A percentile compares a stretch with the other conserved stretches of the same genome.
These are phyloP conservation scores for Dactylonectria estremocensis DNA, from an alignment of 2,329 filamentous ascomycete genomes.

Conservation along the genomic window DNA sequence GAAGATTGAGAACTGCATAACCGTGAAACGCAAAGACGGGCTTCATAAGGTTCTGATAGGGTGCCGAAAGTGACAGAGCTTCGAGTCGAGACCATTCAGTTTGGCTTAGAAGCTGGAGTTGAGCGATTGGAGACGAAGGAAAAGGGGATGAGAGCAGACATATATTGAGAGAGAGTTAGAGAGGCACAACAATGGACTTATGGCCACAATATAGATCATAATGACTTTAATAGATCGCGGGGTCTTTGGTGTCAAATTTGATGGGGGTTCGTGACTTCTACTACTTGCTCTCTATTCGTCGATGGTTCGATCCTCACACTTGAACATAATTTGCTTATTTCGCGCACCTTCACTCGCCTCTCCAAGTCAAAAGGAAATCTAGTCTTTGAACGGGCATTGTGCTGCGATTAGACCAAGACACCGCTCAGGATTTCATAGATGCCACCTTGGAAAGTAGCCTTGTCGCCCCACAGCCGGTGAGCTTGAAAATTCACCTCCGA, in stretches of 20 bases:
- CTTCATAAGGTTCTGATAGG: conserved; percentile 14
- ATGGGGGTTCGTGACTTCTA: not conserved
- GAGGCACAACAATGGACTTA: not conserved
- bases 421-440: not conserved
- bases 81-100: not conserved
- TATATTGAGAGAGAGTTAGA: not conserved
- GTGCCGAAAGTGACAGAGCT: conserved; percentile 10
- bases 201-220: not conserved
- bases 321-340: not conserved
- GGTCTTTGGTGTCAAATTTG: not conserved
- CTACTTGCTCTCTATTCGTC: not conserved
- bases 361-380: not conserved
- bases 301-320: not conserved
- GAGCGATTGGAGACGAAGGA: not conserved
- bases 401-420: not conserved
- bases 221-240: not conserved
- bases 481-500: not conserved
- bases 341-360: not conserved
- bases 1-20: conserved; percentile 32
- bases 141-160: not conserved
- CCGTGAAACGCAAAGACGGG: conserved; percentile 10
- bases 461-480: not conserved
- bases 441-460: not conserved
- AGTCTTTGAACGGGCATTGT: not conserved
- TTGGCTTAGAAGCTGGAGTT: not conserved